Evolutionary conservation across 1,284 basidiomycete species (phyloP).

Genomic region (Singerocomus rubriflavus): DNA sequence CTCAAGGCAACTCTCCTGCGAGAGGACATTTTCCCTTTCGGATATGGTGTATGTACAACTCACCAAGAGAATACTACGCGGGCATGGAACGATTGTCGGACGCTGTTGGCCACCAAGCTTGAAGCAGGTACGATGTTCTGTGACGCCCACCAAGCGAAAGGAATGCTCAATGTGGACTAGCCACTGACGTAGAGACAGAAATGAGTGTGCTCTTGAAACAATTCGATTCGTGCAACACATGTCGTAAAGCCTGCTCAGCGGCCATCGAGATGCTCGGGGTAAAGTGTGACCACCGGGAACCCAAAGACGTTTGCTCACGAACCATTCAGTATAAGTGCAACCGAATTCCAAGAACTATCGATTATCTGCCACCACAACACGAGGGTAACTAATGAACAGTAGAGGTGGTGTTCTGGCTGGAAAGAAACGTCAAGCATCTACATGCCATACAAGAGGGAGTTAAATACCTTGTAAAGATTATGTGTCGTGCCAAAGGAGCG

Average conservation of each 20-base stretch:
- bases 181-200: conserved; percentile 59
- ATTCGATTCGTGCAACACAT: conserved; percentile 45
- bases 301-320: conserved; percentile 10
- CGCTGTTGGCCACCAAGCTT: conserved; percentile 39
- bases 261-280: conserved; percentile 68
- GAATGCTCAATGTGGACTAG: conserved; percentile 33
- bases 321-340: conserved; percentile 58
- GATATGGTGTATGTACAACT: conserved; percentile 54
- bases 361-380: conserved; percentile 27
- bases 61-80: conserved; percentile 44
- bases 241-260: conserved; percentile 53
- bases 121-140: conserved; percentile 45
- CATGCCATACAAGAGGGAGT: neutral
- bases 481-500: conserved; percentile 72
- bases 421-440: neutral
- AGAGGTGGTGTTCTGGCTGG: conserved; percentile 7
- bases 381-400: conserved; percentile 21
- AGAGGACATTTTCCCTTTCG: conserved; percentile 66
- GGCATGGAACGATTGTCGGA: conserved; percentile 49
- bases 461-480: conserved; percentile 31
- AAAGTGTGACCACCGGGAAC: conserved; percentile 18
- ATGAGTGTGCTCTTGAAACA: conserved; percentile 47
- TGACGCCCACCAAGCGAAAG: neutral
- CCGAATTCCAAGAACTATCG: conserved; percentile 40
- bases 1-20: conserved; percentile 47